Conservation (phyloP, 129 eudicot species). For the Tagetes patula region DNA sequence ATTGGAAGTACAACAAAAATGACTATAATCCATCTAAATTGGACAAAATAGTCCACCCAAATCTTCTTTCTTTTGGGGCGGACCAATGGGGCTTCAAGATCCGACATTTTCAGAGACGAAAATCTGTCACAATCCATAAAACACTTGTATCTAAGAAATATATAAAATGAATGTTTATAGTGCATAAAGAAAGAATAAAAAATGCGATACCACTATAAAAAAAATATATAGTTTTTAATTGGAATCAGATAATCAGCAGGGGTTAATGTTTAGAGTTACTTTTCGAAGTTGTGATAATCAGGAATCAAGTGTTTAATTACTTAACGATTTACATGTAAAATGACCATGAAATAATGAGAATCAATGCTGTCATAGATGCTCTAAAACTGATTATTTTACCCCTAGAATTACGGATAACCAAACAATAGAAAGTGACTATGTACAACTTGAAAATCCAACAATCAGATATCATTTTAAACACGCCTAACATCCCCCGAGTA, state of each 20-base stretch:
- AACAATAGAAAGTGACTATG: slow-evolving; percentile 6
- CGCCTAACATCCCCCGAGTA: not conserved
- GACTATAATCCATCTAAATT: slow-evolving; percentile 85
- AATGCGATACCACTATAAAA: not conserved
- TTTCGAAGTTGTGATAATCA: not conserved
- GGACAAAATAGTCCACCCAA: slow-evolving; percentile 78
- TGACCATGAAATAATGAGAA: not conserved
- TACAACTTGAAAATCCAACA: not conserved
- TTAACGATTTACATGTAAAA: not conserved
- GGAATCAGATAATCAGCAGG: not conserved
- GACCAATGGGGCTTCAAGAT: slow-evolving; percentile 68
- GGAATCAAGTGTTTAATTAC: not conserved
- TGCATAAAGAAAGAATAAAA: not conserved
- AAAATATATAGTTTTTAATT: slow-evolving; percentile 6
- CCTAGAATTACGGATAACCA: not conserved
- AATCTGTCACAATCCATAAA: slow-evolving; percentile 23
- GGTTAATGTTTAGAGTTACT: not conserved
- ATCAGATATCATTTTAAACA: not conserved
- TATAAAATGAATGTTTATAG: not conserved
- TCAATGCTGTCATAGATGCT: not conserved
- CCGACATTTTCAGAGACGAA: slow-evolving; percentile 52
- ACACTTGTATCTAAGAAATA: not conserved
- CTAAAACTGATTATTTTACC: not conserved
- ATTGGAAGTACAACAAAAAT: slow-evolving; percentile 85
- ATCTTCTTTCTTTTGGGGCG: slow-evolving; percentile 90